Evolutionary conservation across 108 stramenopile species (phyloP), one percentile per base, ranked within the genome.

Genomic region (Conticribra weissflogii): DNA sequence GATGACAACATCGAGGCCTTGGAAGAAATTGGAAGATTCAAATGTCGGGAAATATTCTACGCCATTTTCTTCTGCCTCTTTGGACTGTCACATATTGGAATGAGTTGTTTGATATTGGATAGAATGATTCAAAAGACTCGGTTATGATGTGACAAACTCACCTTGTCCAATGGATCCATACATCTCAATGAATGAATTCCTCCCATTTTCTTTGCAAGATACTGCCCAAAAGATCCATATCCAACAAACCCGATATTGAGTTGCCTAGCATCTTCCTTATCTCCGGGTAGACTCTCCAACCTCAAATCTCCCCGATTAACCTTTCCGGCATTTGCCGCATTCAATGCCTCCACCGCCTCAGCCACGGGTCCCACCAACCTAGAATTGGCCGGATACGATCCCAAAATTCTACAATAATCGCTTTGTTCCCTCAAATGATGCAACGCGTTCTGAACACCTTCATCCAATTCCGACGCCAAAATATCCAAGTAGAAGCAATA

Each of bases 401-500:
- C 95, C 52, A 96, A 61, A 54, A 96, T 85, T 19, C 95, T 84
- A 33, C 89, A 85, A 71, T 86, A 96, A 54, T 92, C 88, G 46
- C 91, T 88, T 59, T 92, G 90, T 75, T 96, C 95, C 24, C 82
- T 72, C 68, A 96, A 83, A 72, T 96, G 92, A 47, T 83, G 63
- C 56, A 96, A 62, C 7, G 92, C 92, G 64, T 96, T 92, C 63
- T 93, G 85, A 8, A 91, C 84, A 52, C 82, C 82, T 46, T 84
- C 81, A 54, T 89, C 87, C 18, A 92, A 46, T 53, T 92, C 85
- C 3, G 82, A 76, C 25, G 74, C 85, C 53, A 94, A 67, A 65
- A 94, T 92, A 66, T 96, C 96, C 68, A 96, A 70, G 54, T 94
- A 96, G 81, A 96, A 96, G 64, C 91, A 87, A 76, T 96, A 96